Evolutionary conservation across 768 basidiomycete species (phyloP).

Genomic region (Amanita polypyramis): DNA sequence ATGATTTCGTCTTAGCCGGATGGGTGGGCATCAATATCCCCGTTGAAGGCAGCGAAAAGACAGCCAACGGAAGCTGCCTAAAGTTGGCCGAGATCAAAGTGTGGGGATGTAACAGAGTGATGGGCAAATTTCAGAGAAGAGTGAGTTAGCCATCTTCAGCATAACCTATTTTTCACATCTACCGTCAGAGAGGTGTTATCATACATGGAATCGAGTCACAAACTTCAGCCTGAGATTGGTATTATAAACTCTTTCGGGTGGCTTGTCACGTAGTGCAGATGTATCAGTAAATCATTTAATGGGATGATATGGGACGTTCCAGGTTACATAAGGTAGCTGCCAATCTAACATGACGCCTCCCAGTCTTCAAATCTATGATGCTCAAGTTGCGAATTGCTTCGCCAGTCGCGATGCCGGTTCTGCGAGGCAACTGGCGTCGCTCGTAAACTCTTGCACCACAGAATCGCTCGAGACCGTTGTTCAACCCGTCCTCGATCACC

Average conservation of each 20-base stretch:
- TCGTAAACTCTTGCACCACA: background rate
- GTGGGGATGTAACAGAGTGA: constrained; percentile 45
- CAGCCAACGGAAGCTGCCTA: constrained; percentile 22
- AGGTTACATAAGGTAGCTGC: too few species aligned
- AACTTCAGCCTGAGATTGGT: background rate
- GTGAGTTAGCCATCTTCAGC: constrained; percentile 16
- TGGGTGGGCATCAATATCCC: constrained; percentile 33
- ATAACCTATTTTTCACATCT: background rate
- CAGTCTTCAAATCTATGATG: background rate
- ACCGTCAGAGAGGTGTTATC: constrained; percentile 18
- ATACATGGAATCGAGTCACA: constrained; percentile 24
- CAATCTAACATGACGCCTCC: background rate
- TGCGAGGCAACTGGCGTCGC: background rate
- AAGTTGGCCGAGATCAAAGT: constrained; percentile 36
- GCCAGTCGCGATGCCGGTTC: background rate
- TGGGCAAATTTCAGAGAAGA: constrained; percentile 28
- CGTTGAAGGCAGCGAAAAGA: constrained; percentile 13
- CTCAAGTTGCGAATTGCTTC: background rate
- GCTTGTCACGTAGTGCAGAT: too few species aligned
- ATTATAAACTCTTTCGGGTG: background rate
- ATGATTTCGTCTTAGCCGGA: constrained; percentile 73
- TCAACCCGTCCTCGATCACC: background rate
- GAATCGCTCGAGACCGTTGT: background rate
- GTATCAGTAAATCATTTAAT: too few species aligned
- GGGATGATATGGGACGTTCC: background rate